Percentiles rank a stretch among this genome's conserved stretches.
phyloP scores from a whole-genome alignment of 257 asterid species.

The Fraxinus excelsior region DNA sequence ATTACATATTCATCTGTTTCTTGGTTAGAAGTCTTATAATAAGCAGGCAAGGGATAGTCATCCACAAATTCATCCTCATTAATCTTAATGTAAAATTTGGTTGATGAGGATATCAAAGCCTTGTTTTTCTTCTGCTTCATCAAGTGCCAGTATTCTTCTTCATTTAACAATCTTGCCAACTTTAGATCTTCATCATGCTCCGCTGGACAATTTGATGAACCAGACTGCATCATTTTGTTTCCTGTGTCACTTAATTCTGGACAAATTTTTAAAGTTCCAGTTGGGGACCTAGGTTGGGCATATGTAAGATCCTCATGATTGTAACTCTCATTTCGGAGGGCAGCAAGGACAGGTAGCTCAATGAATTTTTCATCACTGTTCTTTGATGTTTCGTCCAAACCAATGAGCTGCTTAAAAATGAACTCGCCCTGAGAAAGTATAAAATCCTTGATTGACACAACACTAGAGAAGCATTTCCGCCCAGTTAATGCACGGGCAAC shows the following conservation, averaged over 20 bases:
- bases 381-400: slow-evolving; percentile 81
- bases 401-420: slow-evolving; percentile 76
- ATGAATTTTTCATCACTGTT: slow-evolving; percentile 52
- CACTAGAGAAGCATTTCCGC: slow-evolving; percentile 68
- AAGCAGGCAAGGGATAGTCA: slow-evolving; percentile 93
- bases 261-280: slow-evolving; percentile 53
- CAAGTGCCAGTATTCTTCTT: slow-evolving; percentile 76
- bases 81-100: slow-evolving; percentile 75
- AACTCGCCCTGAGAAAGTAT: slow-evolving; percentile 80
- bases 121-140: slow-evolving; percentile 69
- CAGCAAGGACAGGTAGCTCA: slow-evolving; percentile 61
- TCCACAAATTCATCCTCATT: slow-evolving; percentile 94
- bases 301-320: slow-evolving; percentile 35
- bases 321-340: slow-evolving; percentile 66
- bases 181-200: slow-evolving; percentile 70
- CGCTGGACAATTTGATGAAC: slow-evolving; percentile 29
- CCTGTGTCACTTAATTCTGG: slow-evolving; percentile 37
- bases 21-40: slow-evolving; percentile 62
- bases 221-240: slow-evolving; percentile 25
- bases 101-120: slow-evolving; percentile 48
- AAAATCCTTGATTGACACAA: slow-evolving; percentile 69
- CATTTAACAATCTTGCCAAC: slow-evolving; percentile 80
- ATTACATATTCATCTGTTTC: slow-evolving; percentile 86
- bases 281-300: slow-evolving; percentile 37
- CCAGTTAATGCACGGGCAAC: slow-evolving; percentile 77